phyloP scores from a whole-genome alignment of 2,329 filamentous ascomycete genomes.

The Diaporthe ampelina region DNA sequence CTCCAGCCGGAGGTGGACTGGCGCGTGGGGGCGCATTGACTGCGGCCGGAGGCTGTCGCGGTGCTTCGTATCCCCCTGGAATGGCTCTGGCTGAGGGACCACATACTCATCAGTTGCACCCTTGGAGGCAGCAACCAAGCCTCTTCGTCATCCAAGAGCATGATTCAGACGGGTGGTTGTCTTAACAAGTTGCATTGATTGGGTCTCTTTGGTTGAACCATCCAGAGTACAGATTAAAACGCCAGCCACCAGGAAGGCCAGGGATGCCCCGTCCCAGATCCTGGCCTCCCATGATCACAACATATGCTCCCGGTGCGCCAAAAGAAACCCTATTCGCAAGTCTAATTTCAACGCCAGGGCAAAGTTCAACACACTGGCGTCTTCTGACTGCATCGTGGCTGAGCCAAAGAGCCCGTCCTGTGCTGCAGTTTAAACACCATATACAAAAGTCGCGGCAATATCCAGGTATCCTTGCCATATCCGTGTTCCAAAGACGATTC shows the following conservation, averaged over 20 bases:
- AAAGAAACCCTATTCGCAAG: conserved; percentile 5
- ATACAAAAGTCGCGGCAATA: background rate
- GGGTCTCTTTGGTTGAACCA: background rate
- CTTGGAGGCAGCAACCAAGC: background rate
- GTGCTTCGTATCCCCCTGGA: background rate
- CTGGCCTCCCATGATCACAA: conserved; percentile 3
- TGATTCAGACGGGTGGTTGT: background rate
- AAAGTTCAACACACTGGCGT: background rate
- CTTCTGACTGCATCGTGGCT: background rate
- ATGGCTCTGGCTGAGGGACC: background rate
- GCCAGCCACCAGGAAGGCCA: background rate
- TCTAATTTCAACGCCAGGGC: conserved; percentile 10
- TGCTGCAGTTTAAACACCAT: background rate
- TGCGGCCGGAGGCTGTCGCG: background rate
- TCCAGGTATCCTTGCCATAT: conserved; percentile 25
- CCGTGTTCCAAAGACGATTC: background rate
- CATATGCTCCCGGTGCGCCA: conserved; percentile 14
- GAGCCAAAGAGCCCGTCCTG: conserved; percentile 7
- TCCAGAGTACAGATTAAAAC: conserved; percentile 2
- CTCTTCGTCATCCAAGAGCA: background rate
- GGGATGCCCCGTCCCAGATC: conserved; percentile 3
- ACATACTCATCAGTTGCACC: background rate
- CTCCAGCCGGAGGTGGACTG: conserved; percentile 25
- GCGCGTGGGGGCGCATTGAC: conserved; percentile 22
- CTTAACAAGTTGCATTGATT: conserved; percentile 10